Conservation (phyloP, 441 rosid species). For the Gossypium laxum region DNA sequence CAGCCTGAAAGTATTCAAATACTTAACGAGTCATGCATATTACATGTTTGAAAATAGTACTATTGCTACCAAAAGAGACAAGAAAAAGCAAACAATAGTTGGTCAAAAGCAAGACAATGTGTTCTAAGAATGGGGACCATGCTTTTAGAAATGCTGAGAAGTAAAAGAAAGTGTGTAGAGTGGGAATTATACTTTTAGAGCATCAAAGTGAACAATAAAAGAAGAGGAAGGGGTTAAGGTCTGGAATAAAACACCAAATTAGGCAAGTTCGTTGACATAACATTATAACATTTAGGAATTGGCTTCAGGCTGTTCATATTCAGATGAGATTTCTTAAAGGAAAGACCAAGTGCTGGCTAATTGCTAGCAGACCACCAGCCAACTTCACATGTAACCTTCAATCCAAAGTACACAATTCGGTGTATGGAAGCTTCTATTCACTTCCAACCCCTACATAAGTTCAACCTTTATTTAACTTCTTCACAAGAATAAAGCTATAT, state of each 20-base stretch:
- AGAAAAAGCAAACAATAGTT: not conserved
- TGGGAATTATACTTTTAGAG: not conserved
- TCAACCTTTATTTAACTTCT: not conserved
- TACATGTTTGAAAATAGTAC: not conserved
- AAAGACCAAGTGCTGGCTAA: not conserved
- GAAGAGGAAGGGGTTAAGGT: not conserved
- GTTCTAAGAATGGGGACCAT: slow-evolving; percentile 1
- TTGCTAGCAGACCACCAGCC: not conserved
- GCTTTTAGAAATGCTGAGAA: not conserved
- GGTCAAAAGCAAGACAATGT: not conserved
- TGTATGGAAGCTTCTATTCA: not conserved
- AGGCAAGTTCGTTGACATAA: not conserved
- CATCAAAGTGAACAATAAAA: not conserved
- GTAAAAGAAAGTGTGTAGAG: not conserved
- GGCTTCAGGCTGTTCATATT: not conserved
- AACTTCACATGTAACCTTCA: not conserved
- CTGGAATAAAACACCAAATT: not conserved
- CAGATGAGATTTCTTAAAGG: not conserved
- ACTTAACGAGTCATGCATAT: not conserved
- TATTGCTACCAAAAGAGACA: not conserved
- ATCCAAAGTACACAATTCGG: not conserved
- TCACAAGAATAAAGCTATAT: not conserved
- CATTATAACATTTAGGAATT: not conserved
- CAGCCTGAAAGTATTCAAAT: slow-evolving; percentile 42
- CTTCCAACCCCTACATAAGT: not conserved